Percentiles rank a stretch among this genome's conserved stretches.
Evolutionary conservation across 345 rosid genomes (phyloP).

Genomic region (Gossypium turneri): DNA sequence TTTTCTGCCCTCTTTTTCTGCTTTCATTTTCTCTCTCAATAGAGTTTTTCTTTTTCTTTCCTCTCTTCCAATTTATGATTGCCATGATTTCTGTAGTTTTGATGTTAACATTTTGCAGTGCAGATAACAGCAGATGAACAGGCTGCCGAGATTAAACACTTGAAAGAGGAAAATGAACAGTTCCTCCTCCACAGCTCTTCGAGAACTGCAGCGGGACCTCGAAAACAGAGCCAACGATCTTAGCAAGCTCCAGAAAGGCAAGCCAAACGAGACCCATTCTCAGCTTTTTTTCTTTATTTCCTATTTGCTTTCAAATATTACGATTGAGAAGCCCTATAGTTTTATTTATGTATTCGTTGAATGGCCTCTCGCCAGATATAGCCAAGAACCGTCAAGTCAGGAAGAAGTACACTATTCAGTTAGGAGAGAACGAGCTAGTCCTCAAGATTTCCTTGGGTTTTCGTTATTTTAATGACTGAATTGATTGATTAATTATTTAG

Average conservation of each 20-base stretch:
- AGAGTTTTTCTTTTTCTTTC: no score
- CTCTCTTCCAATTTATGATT: no score
- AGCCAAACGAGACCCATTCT: background rate
- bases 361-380: conserved; percentile 40
- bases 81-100: background rate
- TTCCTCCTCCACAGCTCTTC: conserved; percentile 63
- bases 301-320: background rate
- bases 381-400: conserved; percentile 86
- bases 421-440: conserved; percentile 94
- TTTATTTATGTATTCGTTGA: background rate
- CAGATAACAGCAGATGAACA: background rate
- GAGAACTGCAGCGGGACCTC: conserved; percentile 77
- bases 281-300: background rate
- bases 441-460: conserved; percentile 50
- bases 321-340: conserved; percentile 14
- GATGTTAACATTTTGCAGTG: background rate
- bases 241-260: conserved; percentile 81
- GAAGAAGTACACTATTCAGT: conserved; percentile 92
- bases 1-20: no score
- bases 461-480: background rate
- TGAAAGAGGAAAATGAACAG: conserved; percentile 12
- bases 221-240: conserved; percentile 82
- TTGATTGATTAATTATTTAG: background rate
- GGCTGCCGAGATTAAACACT: background rate
- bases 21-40: no score